Conservation (phyloP, 2,329 filamentous ascomycete species). For the Apiospora aurea region DNA sequence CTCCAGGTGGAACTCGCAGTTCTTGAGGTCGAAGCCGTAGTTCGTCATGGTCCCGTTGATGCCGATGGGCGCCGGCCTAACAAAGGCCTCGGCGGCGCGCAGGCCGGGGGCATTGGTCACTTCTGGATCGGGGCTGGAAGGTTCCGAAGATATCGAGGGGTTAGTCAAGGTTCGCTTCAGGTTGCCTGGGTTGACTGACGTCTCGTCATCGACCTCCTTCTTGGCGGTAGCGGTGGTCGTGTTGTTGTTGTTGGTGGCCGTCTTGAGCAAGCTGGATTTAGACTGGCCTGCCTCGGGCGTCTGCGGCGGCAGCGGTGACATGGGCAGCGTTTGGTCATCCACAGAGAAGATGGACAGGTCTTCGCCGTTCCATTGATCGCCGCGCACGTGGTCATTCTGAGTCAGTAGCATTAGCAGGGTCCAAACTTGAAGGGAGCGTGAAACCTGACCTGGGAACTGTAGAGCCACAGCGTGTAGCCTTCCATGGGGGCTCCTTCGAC, state of each 20-base stretch:
- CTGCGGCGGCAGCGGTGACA: slow-evolving; percentile 51
- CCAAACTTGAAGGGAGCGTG: not conserved
- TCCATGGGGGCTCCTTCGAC: slow-evolving; percentile 84
- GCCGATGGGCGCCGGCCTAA: slow-evolving; percentile 81
- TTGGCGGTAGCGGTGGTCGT: slow-evolving; percentile 29
- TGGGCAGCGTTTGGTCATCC: slow-evolving; percentile 74
- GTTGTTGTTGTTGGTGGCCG: slow-evolving; percentile 38
- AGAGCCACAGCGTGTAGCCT: slow-evolving; percentile 90
- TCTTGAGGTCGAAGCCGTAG: slow-evolving; percentile 83
- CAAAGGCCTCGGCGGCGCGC: slow-evolving; percentile 90
- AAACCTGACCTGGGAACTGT: slow-evolving; percentile 69
- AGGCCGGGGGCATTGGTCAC: slow-evolving; percentile 74
- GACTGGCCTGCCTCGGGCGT: slow-evolving; percentile 51
- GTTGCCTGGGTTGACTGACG: slow-evolving; percentile 75
- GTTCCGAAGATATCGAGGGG: slow-evolving; percentile 68
- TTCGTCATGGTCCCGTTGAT: slow-evolving; percentile 74
- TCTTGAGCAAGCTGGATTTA: slow-evolving; percentile 53
- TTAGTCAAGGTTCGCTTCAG: slow-evolving; percentile 76
- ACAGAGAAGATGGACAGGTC: slow-evolving; percentile 89
- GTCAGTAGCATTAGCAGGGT: not conserved
- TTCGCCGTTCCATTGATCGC: slow-evolving; percentile 97
- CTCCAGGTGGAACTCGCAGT: slow-evolving; percentile 77
- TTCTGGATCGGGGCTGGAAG: slow-evolving; percentile 60
- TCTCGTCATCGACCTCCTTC: slow-evolving; percentile 57
- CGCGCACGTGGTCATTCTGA: slow-evolving; percentile 85